Conservation (phyloP, 352 stramenopile species). For the Pythium phragmiticola region DNA sequence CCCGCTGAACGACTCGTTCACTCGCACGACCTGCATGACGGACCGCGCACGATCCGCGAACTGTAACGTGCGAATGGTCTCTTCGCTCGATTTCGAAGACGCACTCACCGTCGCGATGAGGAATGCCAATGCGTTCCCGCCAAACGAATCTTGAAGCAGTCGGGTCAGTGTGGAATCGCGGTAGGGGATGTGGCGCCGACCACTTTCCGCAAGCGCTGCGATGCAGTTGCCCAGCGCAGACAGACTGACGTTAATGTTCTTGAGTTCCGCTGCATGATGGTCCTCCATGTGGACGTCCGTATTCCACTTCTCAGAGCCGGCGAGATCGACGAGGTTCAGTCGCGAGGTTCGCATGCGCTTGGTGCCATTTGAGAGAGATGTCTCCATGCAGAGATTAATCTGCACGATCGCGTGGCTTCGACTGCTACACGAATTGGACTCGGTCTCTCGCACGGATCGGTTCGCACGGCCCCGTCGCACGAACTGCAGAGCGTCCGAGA, state of each 20-base stretch:
- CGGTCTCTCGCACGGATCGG: slow-evolving; percentile 76
- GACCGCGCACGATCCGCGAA: slow-evolving; percentile 72
- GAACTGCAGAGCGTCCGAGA: slow-evolving; percentile 54
- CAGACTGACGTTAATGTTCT: slow-evolving; percentile 91
- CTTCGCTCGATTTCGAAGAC: slow-evolving; percentile 41
- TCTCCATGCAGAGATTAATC: slow-evolving; percentile 65
- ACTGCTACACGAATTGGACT: slow-evolving; percentile 85
- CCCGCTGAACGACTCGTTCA: slow-evolving; percentile 58
- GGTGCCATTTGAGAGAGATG: slow-evolving; percentile 29
- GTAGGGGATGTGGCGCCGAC: slow-evolving; percentile 90
- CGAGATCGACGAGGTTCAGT: slow-evolving; percentile 79
- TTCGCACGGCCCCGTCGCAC: slow-evolving; percentile 51
- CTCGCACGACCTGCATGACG: slow-evolving; percentile 70
- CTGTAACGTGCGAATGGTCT: slow-evolving; percentile 76
- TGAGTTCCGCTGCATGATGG: slow-evolving; percentile 72
- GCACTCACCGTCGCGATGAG: slow-evolving; percentile 72
- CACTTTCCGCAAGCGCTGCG: slow-evolving; percentile 68
- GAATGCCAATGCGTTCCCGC: slow-evolving; percentile 68
- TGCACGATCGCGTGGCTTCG: slow-evolving; percentile 92
- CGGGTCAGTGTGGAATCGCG: slow-evolving; percentile 88
- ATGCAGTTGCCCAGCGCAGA: slow-evolving; percentile 92
- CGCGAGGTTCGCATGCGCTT: slow-evolving; percentile 46
- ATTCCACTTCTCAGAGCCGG: slow-evolving; percentile 85
- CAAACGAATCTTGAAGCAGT: slow-evolving; percentile 83
- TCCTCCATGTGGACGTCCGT: slow-evolving; percentile 73